These are phyloP conservation scores for Radiomyces spectabilis DNA, from an alignment of 192 early-diverging fungal species.

Conservation along the genomic window DNA sequence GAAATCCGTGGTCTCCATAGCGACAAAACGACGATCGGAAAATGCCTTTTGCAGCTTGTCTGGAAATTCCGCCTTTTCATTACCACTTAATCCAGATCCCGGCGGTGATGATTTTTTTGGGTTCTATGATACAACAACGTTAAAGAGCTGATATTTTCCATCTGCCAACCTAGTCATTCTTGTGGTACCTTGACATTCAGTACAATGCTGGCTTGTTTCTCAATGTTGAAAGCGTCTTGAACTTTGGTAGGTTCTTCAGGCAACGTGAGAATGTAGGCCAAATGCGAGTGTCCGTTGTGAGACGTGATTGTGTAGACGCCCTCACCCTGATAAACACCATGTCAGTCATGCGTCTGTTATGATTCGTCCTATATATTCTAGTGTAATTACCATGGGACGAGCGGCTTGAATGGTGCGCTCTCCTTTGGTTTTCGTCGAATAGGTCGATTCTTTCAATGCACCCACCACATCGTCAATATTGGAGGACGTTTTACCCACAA, in stretches of 20 bases:
- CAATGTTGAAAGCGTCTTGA: constrained; percentile 35
- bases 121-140: too few species aligned
- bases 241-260: constrained; percentile 30
- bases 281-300: constrained; percentile 28
- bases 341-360: too few species aligned
- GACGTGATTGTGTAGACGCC: constrained; percentile 34
- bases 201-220: constrained; percentile 29
- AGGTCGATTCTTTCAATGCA: constrained; percentile 12
- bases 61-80: too few species aligned
- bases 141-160: too few species aligned
- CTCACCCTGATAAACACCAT: too few species aligned
- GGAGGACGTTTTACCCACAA: constrained; percentile 19
- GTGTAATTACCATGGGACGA: constrained; percentile 23
- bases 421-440: constrained; percentile 28
- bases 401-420: constrained; percentile 13
- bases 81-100: too few species aligned
- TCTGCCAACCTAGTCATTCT: too few species aligned
- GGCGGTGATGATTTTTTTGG: too few species aligned
- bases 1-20: too few species aligned
- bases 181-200: constrained; percentile 32
- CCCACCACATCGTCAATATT: constrained; percentile 22
- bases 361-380: background rate
- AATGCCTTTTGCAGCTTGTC: too few species aligned
- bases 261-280: constrained; percentile 31
- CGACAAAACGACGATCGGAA: too few species aligned